Percentiles rank a stretch among this genome's conserved stretches.
These are phyloP conservation scores for Phyllosticta citrichinensis DNA, from an alignment of 2,329 filamentous ascomycete species.

Conservation along the genomic window DNA sequence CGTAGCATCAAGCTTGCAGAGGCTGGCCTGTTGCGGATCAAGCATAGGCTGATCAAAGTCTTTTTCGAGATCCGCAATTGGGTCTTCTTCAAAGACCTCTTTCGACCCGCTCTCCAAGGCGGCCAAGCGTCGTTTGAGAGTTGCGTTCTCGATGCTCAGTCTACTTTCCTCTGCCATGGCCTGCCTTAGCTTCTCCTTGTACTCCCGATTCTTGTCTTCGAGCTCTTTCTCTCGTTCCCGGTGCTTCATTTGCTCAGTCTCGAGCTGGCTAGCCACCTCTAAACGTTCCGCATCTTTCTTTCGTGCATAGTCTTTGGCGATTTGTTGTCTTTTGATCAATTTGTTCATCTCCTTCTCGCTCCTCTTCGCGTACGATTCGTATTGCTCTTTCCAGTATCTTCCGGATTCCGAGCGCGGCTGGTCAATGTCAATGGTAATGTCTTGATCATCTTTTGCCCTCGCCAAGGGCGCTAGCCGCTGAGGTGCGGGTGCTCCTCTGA, in stretches of 20 bases:
- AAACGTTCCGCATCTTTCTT: slow-evolving; percentile 65
- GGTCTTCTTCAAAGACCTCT: background rate
- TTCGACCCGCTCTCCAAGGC: slow-evolving; percentile 16
- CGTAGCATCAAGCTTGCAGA: slow-evolving; percentile 4
- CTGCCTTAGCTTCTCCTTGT: slow-evolving; percentile 27
- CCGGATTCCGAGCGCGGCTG: slow-evolving; percentile 67
- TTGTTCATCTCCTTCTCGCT: slow-evolving; percentile 66
- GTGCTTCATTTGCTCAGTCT: slow-evolving; percentile 58
- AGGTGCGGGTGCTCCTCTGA: background rate
- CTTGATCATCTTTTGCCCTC: slow-evolving; percentile 39
- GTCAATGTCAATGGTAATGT: slow-evolving; percentile 60
- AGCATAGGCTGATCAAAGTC: slow-evolving; percentile 7
- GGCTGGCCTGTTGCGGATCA: slow-evolving; percentile 7
- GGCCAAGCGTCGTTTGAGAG: slow-evolving; percentile 23
- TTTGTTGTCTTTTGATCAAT: slow-evolving; percentile 67
- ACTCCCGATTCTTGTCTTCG: slow-evolving; percentile 45
- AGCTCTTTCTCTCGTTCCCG: slow-evolving; percentile 55
- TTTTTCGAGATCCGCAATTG: slow-evolving; percentile 1
- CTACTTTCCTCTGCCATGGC: slow-evolving; percentile 24
- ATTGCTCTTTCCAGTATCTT: slow-evolving; percentile 71
- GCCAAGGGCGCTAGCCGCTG: background rate
- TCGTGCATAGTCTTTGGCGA: slow-evolving; percentile 69
- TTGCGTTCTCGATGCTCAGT: slow-evolving; percentile 24
- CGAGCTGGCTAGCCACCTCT: slow-evolving; percentile 54
- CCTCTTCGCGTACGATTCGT: slow-evolving; percentile 61